phyloP scores from a whole-genome alignment of 495 filamentous ascomycete genomes.

The Penicillium silybi region DNA sequence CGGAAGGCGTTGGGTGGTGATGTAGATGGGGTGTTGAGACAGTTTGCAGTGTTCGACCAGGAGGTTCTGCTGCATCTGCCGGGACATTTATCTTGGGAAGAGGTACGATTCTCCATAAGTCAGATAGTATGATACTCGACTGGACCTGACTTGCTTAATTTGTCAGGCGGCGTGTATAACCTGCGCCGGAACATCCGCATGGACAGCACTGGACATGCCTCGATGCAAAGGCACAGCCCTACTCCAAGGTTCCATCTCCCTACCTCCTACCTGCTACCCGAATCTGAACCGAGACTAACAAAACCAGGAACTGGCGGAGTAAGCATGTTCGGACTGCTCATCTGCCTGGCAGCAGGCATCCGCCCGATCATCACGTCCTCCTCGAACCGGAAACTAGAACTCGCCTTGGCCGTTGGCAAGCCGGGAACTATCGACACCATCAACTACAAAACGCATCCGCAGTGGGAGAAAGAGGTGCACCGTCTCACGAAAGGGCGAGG shows the following conservation, averaged over 20 bases:
- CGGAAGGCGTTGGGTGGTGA: not conserved
- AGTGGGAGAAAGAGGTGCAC: constrained; percentile 5
- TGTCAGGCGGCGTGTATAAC: not conserved
- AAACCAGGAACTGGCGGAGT: not conserved
- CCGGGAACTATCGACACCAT: not conserved
- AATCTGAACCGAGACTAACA: not conserved
- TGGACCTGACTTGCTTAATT: no score
- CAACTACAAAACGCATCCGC: constrained; percentile 5
- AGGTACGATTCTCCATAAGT: not conserved
- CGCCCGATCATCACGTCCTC: constrained; percentile 10
- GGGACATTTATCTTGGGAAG: not conserved
- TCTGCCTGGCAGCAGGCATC: not conserved
- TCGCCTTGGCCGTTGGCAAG: not conserved
- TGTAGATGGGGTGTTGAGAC: not conserved
- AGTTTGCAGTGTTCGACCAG: not conserved
- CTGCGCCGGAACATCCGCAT: not conserved
- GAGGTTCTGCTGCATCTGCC: not conserved
- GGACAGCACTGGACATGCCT: not conserved
- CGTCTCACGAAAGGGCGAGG: constrained; percentile 4
- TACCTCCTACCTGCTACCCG: not conserved
- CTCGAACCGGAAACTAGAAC: constrained; percentile 4
- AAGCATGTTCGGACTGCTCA: not conserved
- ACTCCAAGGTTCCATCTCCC: not conserved
- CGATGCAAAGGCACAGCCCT: not conserved
- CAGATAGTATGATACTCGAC: not conserved